Base-by-base conservation (phyloP, 768 basidiomycete species). In the Xerocomellus intermedius region DNA sequence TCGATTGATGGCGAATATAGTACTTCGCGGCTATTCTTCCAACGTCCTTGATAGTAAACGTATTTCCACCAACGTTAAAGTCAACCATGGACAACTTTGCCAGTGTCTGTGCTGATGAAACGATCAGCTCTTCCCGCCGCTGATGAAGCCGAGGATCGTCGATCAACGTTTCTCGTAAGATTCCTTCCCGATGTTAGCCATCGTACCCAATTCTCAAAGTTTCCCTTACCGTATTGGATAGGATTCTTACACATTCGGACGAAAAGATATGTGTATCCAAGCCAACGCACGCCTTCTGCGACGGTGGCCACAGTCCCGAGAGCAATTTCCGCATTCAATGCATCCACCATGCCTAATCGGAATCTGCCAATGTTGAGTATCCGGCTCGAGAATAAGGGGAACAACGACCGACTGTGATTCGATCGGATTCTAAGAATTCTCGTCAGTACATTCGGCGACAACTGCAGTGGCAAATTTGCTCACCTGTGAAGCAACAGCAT, bases 1-100 rank as follows among this genome's bases (percentile, higher is more conserved):
- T 86, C 5, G 91, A 94, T 42, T 82, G 74, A 68, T 92, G 75
- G 19, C 89, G 83, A 66, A 99, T 89, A 72, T 98, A 99, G 71
- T 97, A 99, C 72, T 90, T 95, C 5, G 96, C 93, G 0, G 97
- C 94, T 63, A 98, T 95, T 59, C 94, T 78, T n/a, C 97, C 97
- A 3, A 96, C 73, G 59, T 97, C 95, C n/a, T 89, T 92, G 60
- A 87, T 83, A 3, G 79, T 74, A 53, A 97, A 86, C 2, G 79
- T 72, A 13, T 82, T 83, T 5, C 75, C 79, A 1, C 68, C 68
- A 35, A 74, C 68, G 63, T 94, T 86, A 64, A 86, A 90, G 42
- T 82, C 77, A 49, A 98, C 87, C 97, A 99, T 99, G 38, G 81
- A 78, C 13, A 84, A 78, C 28, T 82, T 76, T 22, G 83, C 78